A percentile compares a stretch with the other conserved stretches of the same genome.
phyloP scores from a whole-genome alignment of 345 rosid genomes.

The Gossypium arboreum region DNA sequence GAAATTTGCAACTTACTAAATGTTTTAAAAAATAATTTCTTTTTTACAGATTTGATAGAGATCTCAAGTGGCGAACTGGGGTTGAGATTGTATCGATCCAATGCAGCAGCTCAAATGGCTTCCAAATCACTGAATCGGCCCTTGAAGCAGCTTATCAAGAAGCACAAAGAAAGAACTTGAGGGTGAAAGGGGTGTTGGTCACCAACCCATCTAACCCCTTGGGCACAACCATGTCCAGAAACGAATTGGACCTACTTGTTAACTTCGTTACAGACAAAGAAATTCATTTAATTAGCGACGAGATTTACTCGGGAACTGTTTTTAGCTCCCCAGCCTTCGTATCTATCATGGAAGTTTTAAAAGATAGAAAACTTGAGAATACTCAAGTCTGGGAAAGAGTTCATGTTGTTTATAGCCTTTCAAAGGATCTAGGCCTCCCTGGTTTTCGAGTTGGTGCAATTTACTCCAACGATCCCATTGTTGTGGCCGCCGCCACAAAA shows the following conservation, averaged over 20 bases:
- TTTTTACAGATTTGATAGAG: constrained; percentile 62
- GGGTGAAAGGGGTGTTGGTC: constrained; percentile 69
- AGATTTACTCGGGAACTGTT: constrained; percentile 78
- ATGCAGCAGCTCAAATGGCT: constrained; percentile 54
- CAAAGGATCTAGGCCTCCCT: constrained; percentile 78
- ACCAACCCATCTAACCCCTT: constrained; percentile 85
- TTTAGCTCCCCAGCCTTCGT: constrained; percentile 61
- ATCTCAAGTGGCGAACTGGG: constrained; percentile 69
- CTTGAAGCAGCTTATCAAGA: constrained; percentile 60
- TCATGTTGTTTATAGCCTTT: constrained; percentile 69
- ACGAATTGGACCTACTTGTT: constrained; percentile 60
- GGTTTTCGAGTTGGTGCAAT: constrained; percentile 87
- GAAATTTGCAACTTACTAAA: constrained; percentile 20
- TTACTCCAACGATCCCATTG: constrained; percentile 61
- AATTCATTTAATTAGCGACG: constrained; percentile 75
- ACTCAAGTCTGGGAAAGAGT: constrained; percentile 49
- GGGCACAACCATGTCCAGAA: constrained; percentile 59
- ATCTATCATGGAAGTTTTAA: constrained; percentile 61
- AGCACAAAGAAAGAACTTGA: constrained; percentile 57
- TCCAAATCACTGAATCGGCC: constrained; percentile 54
- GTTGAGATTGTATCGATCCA: constrained; percentile 57
- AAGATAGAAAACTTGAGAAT: constrained; percentile 45
- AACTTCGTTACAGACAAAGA: constrained; percentile 50
- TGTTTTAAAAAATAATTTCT: background rate
- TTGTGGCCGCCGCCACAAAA: constrained; percentile 73